Evolutionary conservation across 192 early-diverging fungal genomes (phyloP), one percentile per base, ranked within the genome.

Genomic region (Blastocladiella britannica): DNA sequence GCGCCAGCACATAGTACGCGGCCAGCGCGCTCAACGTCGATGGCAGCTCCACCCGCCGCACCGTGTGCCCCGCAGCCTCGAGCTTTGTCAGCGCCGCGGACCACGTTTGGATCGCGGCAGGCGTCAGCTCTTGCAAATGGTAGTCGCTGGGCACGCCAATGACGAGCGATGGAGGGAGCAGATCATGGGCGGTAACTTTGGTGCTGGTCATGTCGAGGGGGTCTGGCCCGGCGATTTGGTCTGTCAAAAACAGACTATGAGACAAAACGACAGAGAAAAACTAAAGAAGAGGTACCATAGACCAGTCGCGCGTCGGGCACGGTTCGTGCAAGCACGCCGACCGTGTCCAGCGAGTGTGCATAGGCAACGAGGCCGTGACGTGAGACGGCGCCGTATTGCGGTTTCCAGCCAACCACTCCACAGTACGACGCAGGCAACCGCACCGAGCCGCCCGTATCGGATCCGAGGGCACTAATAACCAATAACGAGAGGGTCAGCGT

Each of bases 361-460:
- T 89, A 91, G 0, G 90, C 68, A 7, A 89, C 75, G 1, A 96
- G 69, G 2, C 92, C 92, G 64, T 73, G 75, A 18, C 92, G 75
- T 22, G 92, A 93, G 53, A 84, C 70, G 31, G 76, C 76, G 0
- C 92, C 92, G 62, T 93, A 96, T 0, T 82, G 82, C 15, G 92
- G 92, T 64, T 96, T 96, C 60, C 88, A 91, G 5, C 92, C 92
- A 23, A 88, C 76, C 5, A 93, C 72, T 7, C 92, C 92, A 64
- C 90, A 93, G 68, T 88, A 96, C 4, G 92, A 78, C 3, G 90
- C 92, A 5, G 92, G 92, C 18, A 91, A 68, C 25, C 92, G 68
- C n/a, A 96, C 86, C 4, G 89, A 92, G 15, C 92, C 92, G 54
- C 92, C 92, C 1, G 92, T 96, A 56, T 96, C 92, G 2, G 89